Percentiles rank a stretch among this genome's conserved stretches.
Evolutionary conservation across 768 basidiomycete genomes (phyloP).

Genomic region (Fomitopsis serialis): DNA sequence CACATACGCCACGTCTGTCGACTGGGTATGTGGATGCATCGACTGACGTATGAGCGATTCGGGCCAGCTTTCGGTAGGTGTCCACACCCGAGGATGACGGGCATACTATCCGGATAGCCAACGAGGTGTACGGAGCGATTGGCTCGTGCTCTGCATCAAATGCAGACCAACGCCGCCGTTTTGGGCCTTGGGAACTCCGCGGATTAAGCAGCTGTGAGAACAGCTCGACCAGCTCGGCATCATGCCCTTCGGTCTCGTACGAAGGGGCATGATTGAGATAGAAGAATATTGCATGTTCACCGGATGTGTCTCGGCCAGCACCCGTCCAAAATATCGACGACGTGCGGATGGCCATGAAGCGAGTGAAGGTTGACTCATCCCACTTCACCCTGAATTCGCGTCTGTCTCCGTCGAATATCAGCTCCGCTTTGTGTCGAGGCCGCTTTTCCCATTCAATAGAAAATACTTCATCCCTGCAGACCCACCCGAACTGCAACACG

Average conservation of each 20-base stretch:
- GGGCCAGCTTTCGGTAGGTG: conserved; percentile 34
- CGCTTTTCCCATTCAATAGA: conserved; percentile 54
- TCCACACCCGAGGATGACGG: conserved; percentile 25
- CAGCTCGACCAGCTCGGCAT: not conserved
- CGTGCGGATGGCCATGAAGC: conserved; percentile 39
- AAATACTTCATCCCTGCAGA: conserved; percentile 50
- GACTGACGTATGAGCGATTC: conserved; percentile 29
- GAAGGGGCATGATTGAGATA: conserved; percentile 36
- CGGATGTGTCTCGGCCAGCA: conserved; percentile 24
- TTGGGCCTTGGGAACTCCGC: not conserved
- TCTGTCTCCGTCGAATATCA: conserved; percentile 36
- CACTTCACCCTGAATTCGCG: conserved; percentile 40
- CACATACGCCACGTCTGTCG: conserved; percentile 41
- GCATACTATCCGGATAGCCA: conserved; percentile 47
- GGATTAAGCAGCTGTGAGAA: not conserved
- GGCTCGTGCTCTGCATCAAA: conserved; percentile 34
- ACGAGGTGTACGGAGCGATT: conserved; percentile 48
- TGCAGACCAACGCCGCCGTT: conserved; percentile 31
- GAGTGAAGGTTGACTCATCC: conserved; percentile 5
- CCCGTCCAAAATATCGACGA: conserved; percentile 38
- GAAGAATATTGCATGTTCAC: conserved; percentile 34
- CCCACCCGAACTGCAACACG: conserved; percentile 55
- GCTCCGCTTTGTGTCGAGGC: conserved; percentile 18
- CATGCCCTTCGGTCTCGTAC: conserved; percentile 24
- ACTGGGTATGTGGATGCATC: conserved; percentile 31